A percentile compares a stretch with the other conserved stretches of the same genome.
These are phyloP conservation scores for Phytophthora syringae DNA, from an alignment of 352 stramenopile species.

Conservation along the genomic window DNA sequence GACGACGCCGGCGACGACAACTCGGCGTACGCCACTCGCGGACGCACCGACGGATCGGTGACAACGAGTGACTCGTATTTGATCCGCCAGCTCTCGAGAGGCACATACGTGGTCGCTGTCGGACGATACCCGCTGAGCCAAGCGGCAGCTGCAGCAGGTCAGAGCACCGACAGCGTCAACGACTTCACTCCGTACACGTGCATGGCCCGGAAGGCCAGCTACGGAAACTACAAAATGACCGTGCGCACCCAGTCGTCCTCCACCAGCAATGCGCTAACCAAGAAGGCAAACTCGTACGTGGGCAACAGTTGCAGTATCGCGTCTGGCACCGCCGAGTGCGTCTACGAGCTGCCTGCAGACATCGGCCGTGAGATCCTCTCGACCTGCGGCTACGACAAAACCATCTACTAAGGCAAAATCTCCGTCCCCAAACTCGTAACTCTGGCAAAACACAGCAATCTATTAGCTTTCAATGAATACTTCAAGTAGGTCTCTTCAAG, in stretches of 20 bases:
- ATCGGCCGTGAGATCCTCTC: slow-evolving; percentile 40
- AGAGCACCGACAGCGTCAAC: slow-evolving; percentile 43
- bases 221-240: slow-evolving; percentile 77
- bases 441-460: not conserved
- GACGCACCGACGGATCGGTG: slow-evolving; percentile 56
- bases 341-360: slow-evolving; percentile 54
- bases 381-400: slow-evolving; percentile 55
- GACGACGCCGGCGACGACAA: slow-evolving; percentile 74
- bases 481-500: not conserved
- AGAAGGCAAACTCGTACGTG: slow-evolving; percentile 67
- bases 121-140: slow-evolving; percentile 62
- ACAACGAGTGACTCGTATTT: slow-evolving; percentile 65
- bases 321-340: slow-evolving; percentile 42
- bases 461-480: not conserved
- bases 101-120: slow-evolving; percentile 65
- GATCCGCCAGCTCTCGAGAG: slow-evolving; percentile 46
- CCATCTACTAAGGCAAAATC: slow-evolving; percentile 35
- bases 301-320: slow-evolving; percentile 61
- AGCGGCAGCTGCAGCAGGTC: slow-evolving; percentile 40
- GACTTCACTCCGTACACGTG: slow-evolving; percentile 69
- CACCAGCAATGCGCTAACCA: slow-evolving; percentile 32
- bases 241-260: slow-evolving; percentile 55
- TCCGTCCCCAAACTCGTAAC: not conserved
- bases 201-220: slow-evolving; percentile 57
- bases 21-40: slow-evolving; percentile 38